A percentile compares a stretch with the other conserved stretches of the same genome.
Evolutionary conservation across 345 rosid species (phyloP).

Genomic region (Gossypium stocksii): DNA sequence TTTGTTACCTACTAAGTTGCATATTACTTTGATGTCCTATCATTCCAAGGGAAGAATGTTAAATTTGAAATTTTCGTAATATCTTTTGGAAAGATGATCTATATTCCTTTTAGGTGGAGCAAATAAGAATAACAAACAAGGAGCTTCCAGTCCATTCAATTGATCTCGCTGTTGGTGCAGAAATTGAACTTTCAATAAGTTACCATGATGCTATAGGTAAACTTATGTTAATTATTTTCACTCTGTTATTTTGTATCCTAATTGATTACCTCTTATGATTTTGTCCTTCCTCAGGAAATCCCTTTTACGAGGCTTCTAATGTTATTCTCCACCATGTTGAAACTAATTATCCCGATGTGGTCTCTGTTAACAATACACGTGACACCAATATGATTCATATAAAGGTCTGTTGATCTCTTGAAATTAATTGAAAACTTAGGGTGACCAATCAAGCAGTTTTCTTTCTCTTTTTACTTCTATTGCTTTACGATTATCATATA

Average conservation of each 20-base stretch:
- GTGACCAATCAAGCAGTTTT: not conserved
- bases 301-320: constrained; percentile 70
- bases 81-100: not conserved
- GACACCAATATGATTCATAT: constrained; percentile 43
- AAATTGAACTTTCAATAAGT: constrained; percentile 61
- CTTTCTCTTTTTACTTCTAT: not conserved
- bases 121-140: constrained; percentile 58
- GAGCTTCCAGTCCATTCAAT: constrained; percentile 41
- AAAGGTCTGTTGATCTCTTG: constrained; percentile 50
- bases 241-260: constrained; percentile 11
- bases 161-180: constrained; percentile 75
- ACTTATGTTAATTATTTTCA: constrained; percentile 14
- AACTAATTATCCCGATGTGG: constrained; percentile 68
- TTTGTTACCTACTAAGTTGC: not conserved
- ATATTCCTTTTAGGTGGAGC: constrained; percentile 58
- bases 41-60: not conserved
- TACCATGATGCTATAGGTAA: constrained; percentile 72
- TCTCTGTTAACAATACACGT: constrained; percentile 39
- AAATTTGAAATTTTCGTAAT: not conserved
- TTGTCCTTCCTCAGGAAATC: constrained; percentile 49
- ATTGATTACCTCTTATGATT: constrained; percentile 16
- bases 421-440: not conserved
- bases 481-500: not conserved
- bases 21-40: not conserved
- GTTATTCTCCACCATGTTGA: constrained; percentile 46